Percentiles rank a stretch among this genome's conserved stretches.
Conservation (phyloP, 345 rosid genomes). For the Acer yangbiense region DNA sequence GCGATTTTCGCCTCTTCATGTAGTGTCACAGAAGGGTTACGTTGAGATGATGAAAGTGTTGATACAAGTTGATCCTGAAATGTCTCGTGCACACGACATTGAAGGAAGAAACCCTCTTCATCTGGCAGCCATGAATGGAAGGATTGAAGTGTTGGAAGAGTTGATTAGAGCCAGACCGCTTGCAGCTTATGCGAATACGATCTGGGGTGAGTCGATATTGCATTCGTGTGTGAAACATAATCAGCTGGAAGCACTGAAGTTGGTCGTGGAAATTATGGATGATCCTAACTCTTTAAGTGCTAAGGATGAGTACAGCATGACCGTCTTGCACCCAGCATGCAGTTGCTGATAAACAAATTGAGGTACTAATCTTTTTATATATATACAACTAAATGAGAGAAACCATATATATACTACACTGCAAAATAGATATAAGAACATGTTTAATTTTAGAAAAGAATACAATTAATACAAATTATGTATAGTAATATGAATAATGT, state of each 20-base stretch:
- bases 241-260: constrained; percentile 27
- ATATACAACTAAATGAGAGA: no score
- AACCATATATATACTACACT: no score
- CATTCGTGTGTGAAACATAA: constrained; percentile 30
- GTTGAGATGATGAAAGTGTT: constrained; percentile 25
- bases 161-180: constrained; percentile 24
- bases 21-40: constrained; percentile 29
- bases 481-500: no score
- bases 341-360: no score
- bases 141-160: constrained; percentile 16
- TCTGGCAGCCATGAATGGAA: constrained; percentile 30
- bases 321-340: no score
- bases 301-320: constrained; percentile 21
- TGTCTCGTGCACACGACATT: constrained; percentile 16
- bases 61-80: constrained; percentile 21
- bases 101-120: constrained; percentile 36
- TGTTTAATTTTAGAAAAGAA: no score
- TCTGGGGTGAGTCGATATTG: constrained; percentile 24
- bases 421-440: no score
- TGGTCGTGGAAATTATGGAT: constrained; percentile 18
- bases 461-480: no score
- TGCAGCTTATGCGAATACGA: constrained; percentile 14
- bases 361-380: no score
- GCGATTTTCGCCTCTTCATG: constrained; percentile 29
- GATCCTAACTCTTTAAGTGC: constrained; percentile 22